Evolutionary conservation across 352 stramenopile species (phyloP), one percentile per base, ranked within the genome.

Genomic region (Hyphochytrium catenoides): DNA sequence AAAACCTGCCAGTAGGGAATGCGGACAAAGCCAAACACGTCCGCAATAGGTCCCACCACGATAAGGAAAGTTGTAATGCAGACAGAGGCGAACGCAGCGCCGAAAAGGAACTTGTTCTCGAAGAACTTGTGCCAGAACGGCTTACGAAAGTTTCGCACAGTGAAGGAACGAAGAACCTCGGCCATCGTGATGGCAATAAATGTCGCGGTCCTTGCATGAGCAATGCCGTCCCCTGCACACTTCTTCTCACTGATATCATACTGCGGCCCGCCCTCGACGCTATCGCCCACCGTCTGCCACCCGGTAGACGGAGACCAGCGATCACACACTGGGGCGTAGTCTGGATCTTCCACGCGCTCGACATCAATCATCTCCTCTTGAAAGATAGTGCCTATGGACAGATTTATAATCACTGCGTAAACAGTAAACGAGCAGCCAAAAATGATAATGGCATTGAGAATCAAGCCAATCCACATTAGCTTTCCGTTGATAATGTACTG

Each of bases 91-190:
- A 46, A 43, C 0, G 53, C 57, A 3, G 65, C 65, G 8, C 54
- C 29, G 22, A 70, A 50, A 55, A 79, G 58, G 46, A 59, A 66
- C 35, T 57, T 59, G 49, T 79, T 79, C 15, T 46, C 39, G 26
- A 76, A 57, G 41, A 79, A 74, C 23, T 54, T 47, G 1, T 49
- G 31, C 29, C 66, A 71, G 35, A 76, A 54, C 2, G 59, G 51
- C 31, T 66, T 56, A 7, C 57, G 72, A 36, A 79, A 74, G 41
- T 57, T 68, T 7, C 65, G 62, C 15, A 79, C 52, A 39, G 62
- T 76, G 50, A 70, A 79, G 26, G 65, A 62, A 30, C 65, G 65
- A 26, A 79, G 43, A 23, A 79, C 59, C 25, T 79, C 62, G 14
- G 63, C 76, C 38, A 74, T 71, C 4, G 56, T 52, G 23, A 79